A percentile compares a stretch with the other conserved stretches of the same genome.
Evolutionary conservation across 2,329 filamentous ascomycete genomes (phyloP).

Genomic region (Emergomyces orientalis): DNA sequence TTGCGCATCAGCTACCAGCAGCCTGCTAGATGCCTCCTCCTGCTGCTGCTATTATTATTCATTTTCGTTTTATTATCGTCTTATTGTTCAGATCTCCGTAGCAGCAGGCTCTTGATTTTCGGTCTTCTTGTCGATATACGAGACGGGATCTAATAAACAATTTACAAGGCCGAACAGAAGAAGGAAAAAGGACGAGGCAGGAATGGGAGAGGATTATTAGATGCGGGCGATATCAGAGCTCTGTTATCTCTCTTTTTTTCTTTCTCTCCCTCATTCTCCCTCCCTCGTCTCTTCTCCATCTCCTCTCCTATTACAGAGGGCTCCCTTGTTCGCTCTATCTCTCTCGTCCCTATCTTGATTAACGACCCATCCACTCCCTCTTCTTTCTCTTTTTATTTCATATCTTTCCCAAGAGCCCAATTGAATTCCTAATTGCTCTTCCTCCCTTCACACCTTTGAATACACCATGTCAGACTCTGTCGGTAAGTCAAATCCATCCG

Average conservation of each 20-base stretch:
- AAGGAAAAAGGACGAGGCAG: not conserved
- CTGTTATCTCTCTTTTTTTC: not conserved
- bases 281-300: not conserved
- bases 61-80: not conserved
- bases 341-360: not conserved
- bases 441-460: not conserved
- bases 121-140: not conserved
- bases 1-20: not conserved
- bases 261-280: not conserved
- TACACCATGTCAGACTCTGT: constrained; percentile 39
- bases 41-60: not conserved
- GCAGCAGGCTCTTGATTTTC: too few relatives aligned
- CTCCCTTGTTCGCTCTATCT: not conserved
- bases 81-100: not conserved
- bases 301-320: not conserved
- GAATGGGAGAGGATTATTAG: not conserved
- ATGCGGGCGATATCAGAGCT: constrained; percentile 1
- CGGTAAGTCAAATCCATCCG: constrained; percentile 27
- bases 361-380: not conserved
- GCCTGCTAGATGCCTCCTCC: not conserved
- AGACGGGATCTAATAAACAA: not conserved
- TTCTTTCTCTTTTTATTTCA: not conserved
- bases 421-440: not conserved
- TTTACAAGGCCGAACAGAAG: not conserved
- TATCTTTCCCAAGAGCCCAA: not conserved